Conservation (phyloP, 495 filamentous ascomycete genomes). For the Annulohypoxylon stygium region DNA sequence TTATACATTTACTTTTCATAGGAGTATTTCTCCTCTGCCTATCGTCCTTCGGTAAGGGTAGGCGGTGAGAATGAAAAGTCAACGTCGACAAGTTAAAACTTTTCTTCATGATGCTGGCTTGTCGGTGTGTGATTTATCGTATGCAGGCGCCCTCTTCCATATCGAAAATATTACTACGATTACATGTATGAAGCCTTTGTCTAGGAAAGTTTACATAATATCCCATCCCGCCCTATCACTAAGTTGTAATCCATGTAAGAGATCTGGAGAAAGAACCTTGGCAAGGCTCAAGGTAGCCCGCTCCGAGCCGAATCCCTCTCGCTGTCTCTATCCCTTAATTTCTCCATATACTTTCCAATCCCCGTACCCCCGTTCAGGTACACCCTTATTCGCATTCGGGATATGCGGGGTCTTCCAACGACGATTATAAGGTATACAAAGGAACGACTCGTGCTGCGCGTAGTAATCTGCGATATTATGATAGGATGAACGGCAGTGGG, state of each 20-base stretch:
- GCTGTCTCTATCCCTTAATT: slow-evolving; percentile 37
- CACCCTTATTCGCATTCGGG: slow-evolving; percentile 31
- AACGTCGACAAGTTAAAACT: slow-evolving; percentile 10
- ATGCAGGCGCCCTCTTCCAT: slow-evolving; percentile 40
- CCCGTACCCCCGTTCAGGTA: slow-evolving; percentile 6
- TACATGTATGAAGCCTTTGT: slow-evolving; percentile 22
- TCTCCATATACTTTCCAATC: slow-evolving; percentile 29
- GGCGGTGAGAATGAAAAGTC: slow-evolving; percentile 39
- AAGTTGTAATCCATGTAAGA: slow-evolving; percentile 7
- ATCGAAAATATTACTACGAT: slow-evolving; percentile 40
- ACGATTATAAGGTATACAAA: slow-evolving; percentile 1
- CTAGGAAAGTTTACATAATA: slow-evolving; percentile 18
- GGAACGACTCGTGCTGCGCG: slow-evolving; percentile 33
- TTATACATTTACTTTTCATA: slow-evolving; percentile 12
- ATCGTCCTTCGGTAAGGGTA: slow-evolving; percentile 1
- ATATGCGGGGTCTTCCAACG: slow-evolving; percentile 46
- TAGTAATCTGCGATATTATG: slow-evolving; percentile 45
- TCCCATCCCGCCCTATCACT: slow-evolving; percentile 30
- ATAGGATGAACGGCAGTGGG: slow-evolving; percentile 19
- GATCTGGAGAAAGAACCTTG: slow-evolving; percentile 41
- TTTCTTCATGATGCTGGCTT: slow-evolving; percentile 11
- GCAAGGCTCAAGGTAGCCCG: slow-evolving; percentile 40
- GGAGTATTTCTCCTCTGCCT: slow-evolving; percentile 8
- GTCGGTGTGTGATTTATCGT: slow-evolving; percentile 31
- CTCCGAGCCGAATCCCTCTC: slow-evolving; percentile 39